Conservation (phyloP, 2,329 filamentous ascomycete genomes). For the Metarhizium humberi region DNA sequence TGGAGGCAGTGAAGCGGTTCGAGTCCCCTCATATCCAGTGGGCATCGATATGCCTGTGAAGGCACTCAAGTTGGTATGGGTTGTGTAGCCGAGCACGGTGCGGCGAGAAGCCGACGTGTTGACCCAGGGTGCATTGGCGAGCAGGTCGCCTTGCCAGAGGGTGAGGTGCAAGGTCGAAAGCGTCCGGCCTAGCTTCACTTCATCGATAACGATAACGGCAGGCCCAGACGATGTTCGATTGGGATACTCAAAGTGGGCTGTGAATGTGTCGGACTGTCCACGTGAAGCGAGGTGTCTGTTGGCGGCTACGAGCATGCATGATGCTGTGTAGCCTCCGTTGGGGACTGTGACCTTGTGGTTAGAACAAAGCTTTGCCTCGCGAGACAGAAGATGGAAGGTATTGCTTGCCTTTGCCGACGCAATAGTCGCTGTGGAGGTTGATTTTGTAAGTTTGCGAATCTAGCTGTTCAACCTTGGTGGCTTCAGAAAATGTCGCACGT, state of each 20-base stretch:
- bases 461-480: conserved; percentile 12
- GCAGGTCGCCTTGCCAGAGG: conserved; percentile 24
- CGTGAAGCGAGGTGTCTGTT: conserved; percentile 17
- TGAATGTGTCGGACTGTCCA: conserved; percentile 22
- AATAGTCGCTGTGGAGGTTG: conserved; percentile 12
- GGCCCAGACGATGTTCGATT: conserved; percentile 22
- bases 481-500: conserved; percentile 6
- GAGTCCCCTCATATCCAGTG: conserved; percentile 15
- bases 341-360: conserved; percentile 18
- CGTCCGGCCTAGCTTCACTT: conserved; percentile 4
- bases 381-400: not conserved
- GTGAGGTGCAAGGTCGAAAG: conserved; percentile 11
- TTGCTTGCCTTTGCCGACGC: conserved; percentile 15
- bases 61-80: conserved; percentile 17
- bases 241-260: conserved; percentile 26
- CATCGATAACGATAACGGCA: conserved; percentile 17
- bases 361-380: not conserved
- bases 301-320: conserved; percentile 23
- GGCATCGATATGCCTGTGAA: conserved; percentile 20
- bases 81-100: conserved; percentile 22
- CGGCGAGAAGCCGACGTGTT: conserved; percentile 15
- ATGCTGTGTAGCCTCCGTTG: conserved; percentile 30
- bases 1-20: conserved; percentile 9
- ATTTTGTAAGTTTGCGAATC: conserved; percentile 16
- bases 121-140: conserved; percentile 19